Base-by-base conservation (phyloP, 108 stramenopile genomes). In the Conticribra guillardii region DNA sequence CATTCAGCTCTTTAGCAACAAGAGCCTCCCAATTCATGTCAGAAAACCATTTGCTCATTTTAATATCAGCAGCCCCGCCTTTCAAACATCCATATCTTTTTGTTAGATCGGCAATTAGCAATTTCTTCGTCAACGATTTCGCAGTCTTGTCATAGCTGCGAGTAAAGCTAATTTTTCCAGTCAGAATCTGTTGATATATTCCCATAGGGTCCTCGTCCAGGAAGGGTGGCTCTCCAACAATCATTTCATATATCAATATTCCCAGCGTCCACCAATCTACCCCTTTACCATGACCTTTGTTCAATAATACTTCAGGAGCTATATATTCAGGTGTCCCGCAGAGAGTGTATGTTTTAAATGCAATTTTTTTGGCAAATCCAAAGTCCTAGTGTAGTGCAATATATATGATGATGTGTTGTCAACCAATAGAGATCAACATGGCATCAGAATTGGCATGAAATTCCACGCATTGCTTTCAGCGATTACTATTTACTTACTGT, bases 261-360 rank as follows among this genome's bases (percentile, higher is more conserved):
- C 93, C 96, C 48, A 94, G 85, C 1, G 93, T 89, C 96, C 96
- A 98, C 88, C 93, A 94, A 56, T 97, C 95, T 17, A 95, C 97
- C 4, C 89, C 91, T 70, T 85, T 93, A n/a, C 92, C 92, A 57
- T 97, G 95, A 16, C 95, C 97, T 64, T 92, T 90, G 60, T 93
- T 94, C 59, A 91, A 84, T 30, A 97, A 79, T 3, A 96, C 88
- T 65, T 97, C 95, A 3, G 97, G 97, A 3, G 95, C 94, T 7
- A 97, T 81, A 54, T 97, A 97, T 47, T 94, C 96, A 8, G 98
- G 97, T 17, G 98, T 99, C 23, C 98, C 97, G 67, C 97, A 97
- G 2, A 99, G 84, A 22, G 98, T 98, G 80, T 89, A 97, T 2
- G 93, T 93, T 66, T 88, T 87, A 77, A 73, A 87, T 1, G 81